Percentiles rank a stretch among this genome's conserved stretches.
Conservation (phyloP, 768 basidiomycete species). For the Podaxis pistillaris region DNA sequence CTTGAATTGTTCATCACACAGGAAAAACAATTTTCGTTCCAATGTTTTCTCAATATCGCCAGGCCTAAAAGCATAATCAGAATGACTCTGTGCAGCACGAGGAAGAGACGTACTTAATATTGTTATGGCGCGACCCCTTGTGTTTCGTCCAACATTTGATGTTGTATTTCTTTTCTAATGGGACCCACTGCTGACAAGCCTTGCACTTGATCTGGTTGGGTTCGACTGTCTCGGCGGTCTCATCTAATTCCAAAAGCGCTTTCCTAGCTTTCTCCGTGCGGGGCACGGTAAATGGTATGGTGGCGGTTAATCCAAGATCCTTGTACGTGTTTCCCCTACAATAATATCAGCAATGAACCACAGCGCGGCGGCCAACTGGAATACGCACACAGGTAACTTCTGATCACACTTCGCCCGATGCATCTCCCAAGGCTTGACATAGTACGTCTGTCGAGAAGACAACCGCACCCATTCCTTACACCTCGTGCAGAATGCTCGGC, state of each 20-base stretch:
- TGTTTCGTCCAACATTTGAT: constrained; percentile 56
- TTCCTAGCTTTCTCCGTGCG: constrained; percentile 44
- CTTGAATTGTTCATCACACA: constrained; percentile 65
- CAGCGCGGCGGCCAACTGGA: background rate
- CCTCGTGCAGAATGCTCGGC: constrained; percentile 55
- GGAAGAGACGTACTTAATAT: constrained; percentile 32
- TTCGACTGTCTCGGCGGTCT: constrained; percentile 47
- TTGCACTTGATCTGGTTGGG: constrained; percentile 55
- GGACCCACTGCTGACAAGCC: constrained; percentile 64
- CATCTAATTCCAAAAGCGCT: constrained; percentile 48
- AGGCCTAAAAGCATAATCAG: constrained; percentile 35
- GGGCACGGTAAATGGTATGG: constrained; percentile 27
- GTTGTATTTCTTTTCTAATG: constrained; percentile 45
- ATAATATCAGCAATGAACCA: constrained; percentile 21
- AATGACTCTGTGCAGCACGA: constrained; percentile 7
- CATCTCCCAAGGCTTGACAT: constrained; percentile 59
- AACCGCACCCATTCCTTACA: constrained; percentile 59
- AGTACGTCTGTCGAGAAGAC: constrained; percentile 53
- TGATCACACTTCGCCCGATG: constrained; percentile 57
- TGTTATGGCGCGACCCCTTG: constrained; percentile 41
- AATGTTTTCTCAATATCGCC: constrained; percentile 59
- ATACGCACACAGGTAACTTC: constrained; percentile 25
- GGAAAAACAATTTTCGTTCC: constrained; percentile 57
- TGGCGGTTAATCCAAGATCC: constrained; percentile 22
- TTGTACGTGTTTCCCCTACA: constrained; percentile 12